Evolutionary conservation across 2,329 filamentous ascomycete genomes (phyloP), one percentile per base, ranked within the genome.

Genomic region (Scopulariopsis brevicaulis): DNA sequence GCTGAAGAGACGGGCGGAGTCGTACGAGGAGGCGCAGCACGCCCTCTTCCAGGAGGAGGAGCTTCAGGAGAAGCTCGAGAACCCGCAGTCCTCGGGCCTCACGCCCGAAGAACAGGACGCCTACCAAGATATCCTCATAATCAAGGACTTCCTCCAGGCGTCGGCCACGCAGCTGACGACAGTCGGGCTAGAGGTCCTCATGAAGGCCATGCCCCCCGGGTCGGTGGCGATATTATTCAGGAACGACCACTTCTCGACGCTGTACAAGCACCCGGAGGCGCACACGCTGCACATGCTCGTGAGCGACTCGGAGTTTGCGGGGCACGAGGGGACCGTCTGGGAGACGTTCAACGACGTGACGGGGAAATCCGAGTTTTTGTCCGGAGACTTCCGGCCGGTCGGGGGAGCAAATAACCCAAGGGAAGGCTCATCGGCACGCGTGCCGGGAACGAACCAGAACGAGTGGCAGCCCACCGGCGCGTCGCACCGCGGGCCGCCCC

Each of bases 221-320:
- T 84, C 87, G 1, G 83, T 96, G 61, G 90, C 90, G 0, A 97
- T 99, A 55, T 73, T 99, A 1, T 99, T 99, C 74, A 84, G 94
- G 28, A 99, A 99, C 65, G 93, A 99, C 67, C 94, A 99, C 69
- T 99, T 99, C 67, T 91, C 90, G 50, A 97, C 93, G 0, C 71
- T 99, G 0, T 96, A 96, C 71, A 90, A 92, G 60, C 90, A 97
- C 64, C 90, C 93, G 0, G 76, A 85, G 52, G 90, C 86, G 0
- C 78, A 83, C 48, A 81, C 89, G 63, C 78, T 97, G 1, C 82
- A 93, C 62, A 90, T 89, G 0, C 75, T 99, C 3, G 91, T 99
- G 15, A 97, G 94, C 0, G 94, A 99, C 68, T 88, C 90, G 28
- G 94, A 94, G 1, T 99, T 96, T 66, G 85, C 87, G 12, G 82